These are phyloP conservation scores for Musa itinerans DNA, from an alignment of 176 grass and related monocot species.

Conservation along the genomic window DNA sequence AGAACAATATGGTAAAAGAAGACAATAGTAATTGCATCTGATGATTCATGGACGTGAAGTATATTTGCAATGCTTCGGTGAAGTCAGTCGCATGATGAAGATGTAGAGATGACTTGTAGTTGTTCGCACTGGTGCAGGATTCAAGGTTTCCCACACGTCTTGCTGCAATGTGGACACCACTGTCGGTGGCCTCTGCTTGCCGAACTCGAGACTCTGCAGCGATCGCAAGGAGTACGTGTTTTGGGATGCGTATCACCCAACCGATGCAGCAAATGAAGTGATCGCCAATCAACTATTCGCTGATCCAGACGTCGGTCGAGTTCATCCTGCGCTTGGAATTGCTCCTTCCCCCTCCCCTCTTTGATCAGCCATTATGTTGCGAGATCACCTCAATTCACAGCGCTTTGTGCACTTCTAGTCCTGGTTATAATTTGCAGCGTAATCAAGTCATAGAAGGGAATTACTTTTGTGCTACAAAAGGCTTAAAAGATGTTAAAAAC, in stretches of 20 bases:
- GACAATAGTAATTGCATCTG: background rate
- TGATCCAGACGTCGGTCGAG: constrained; percentile 24
- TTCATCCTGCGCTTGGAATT: background rate
- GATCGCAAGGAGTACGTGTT: constrained; percentile 75
- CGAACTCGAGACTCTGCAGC: constrained; percentile 55
- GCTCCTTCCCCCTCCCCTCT: constrained; percentile 20
- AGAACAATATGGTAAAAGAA: constrained; percentile 61
- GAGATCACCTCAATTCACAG: background rate
- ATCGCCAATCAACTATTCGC: constrained; percentile 61
- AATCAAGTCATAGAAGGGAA: no score
- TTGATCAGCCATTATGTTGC: background rate
- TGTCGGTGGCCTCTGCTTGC: constrained; percentile 79
- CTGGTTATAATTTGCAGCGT: background rate
- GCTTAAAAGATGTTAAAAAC: no score
- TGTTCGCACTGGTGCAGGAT: constrained; percentile 27
- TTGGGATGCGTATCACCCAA: constrained; percentile 98
- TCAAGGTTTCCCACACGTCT: constrained; percentile 68
- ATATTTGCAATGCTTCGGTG: no score
- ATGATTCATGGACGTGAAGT: no score
- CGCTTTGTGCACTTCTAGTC: background rate
- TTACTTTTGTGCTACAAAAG: no score
- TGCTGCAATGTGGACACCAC: constrained; percentile 89
- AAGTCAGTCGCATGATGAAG: no score
- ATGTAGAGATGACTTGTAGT: no score
- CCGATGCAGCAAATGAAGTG: constrained; percentile 76